A percentile compares a stretch with the other conserved stretches of the same genome.
These are phyloP conservation scores for Boletus edulis DNA, from an alignment of 768 basidiomycete species.

Conservation along the genomic window DNA sequence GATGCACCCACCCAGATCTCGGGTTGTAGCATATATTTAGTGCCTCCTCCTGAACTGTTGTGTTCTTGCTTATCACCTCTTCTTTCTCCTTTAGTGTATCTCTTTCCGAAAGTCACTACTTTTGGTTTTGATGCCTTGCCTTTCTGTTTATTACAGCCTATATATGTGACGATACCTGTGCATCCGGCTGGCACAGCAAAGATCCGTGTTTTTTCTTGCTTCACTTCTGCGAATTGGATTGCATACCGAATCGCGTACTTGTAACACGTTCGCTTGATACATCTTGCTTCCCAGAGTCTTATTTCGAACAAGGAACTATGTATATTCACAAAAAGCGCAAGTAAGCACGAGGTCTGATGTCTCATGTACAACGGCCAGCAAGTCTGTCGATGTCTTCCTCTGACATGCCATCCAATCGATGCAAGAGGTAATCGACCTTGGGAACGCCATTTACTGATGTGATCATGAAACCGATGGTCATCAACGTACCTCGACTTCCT, in stretches of 20 bases:
- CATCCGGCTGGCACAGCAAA: slow-evolving; percentile 8
- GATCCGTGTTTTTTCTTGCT: slow-evolving; percentile 25
- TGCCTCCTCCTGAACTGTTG: slow-evolving; percentile 12
- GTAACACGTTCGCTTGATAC: slow-evolving; percentile 24
- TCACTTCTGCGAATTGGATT: slow-evolving; percentile 17
- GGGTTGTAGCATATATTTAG: slow-evolving; percentile 40
- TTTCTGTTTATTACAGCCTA: slow-evolving; percentile 5
- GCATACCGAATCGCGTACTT: slow-evolving; percentile 18
- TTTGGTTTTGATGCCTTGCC: slow-evolving; percentile 4
- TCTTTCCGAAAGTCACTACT: slow-evolving; percentile 1
- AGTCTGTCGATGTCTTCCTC: slow-evolving; percentile 76
- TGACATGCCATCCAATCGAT: slow-evolving; percentile 81
- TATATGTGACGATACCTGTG: slow-evolving; percentile 18
- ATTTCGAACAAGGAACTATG: not conserved
- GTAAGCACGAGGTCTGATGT: not conserved
- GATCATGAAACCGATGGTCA: not conserved
- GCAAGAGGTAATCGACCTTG: slow-evolving; percentile 94
- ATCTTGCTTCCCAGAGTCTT: slow-evolving; percentile 17
- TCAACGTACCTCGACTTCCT: slow-evolving; percentile 89
- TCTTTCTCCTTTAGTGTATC: slow-evolving; percentile 5
- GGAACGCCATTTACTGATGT: not conserved
- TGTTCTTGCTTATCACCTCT: slow-evolving; percentile 25
- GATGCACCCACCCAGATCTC: slow-evolving; percentile 37
- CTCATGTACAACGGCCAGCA: slow-evolving; percentile 19
- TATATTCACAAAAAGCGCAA: slow-evolving; percentile 5